phyloP scores from a whole-genome alignment of 257 asterid genomes.

The Nemophila menziesii region DNA sequence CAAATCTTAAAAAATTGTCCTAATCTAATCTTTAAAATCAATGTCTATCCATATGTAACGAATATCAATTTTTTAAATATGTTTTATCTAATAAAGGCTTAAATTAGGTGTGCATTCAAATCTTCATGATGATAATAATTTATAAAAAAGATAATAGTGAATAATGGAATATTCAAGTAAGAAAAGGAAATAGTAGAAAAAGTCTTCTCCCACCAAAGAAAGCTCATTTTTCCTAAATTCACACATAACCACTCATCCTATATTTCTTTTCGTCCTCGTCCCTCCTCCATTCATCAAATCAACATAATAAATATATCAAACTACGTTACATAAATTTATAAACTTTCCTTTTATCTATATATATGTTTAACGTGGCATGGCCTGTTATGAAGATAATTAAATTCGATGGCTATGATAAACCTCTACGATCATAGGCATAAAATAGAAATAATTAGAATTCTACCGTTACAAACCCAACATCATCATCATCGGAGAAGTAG shows the following conservation, averaged over 20 bases:
- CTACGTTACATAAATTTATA: not conserved
- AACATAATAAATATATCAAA: not conserved
- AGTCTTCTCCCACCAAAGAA: too few species aligned
- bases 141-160: not conserved
- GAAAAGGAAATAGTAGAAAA: not conserved
- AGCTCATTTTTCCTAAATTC: too few species aligned
- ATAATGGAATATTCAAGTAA: not conserved
- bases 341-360: not conserved
- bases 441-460: too few species aligned
- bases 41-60: too few species aligned
- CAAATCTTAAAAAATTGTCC: too few species aligned
- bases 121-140: too few species aligned
- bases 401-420: not conserved
- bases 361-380: slow-evolving; percentile 9
- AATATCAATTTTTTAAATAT: too few species aligned
- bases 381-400: not conserved
- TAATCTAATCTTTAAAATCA: too few species aligned
- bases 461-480: not conserved
- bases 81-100: too few species aligned
- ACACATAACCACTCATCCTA: not conserved
- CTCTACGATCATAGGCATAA: not conserved
- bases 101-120: too few species aligned
- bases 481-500: not conserved
- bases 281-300: not conserved
- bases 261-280: too few species aligned